These are phyloP conservation scores for Botrytis aclada DNA, from an alignment of 2,329 filamentous ascomycete species.

Conservation along the genomic window DNA sequence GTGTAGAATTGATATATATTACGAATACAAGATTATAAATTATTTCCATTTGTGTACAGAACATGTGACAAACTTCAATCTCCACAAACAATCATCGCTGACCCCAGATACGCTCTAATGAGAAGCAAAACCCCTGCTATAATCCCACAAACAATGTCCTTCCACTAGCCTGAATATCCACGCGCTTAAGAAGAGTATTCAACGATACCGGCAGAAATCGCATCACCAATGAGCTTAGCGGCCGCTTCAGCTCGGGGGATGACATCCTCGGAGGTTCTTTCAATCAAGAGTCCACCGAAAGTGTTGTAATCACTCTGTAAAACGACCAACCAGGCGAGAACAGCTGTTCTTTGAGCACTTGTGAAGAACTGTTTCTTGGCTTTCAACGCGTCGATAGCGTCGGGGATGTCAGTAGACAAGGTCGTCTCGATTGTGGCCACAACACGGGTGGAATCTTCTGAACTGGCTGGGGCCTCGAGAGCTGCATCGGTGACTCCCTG, in stretches of 20 bases:
- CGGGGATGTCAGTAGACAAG: not conserved
- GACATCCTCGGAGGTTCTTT: not conserved
- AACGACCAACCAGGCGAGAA: not conserved
- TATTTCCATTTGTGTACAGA: not conserved
- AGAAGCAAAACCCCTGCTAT: not conserved
- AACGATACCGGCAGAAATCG: not conserved
- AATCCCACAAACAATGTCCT: not conserved
- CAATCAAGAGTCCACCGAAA: not conserved
- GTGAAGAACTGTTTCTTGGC: not conserved
- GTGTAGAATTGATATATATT: not conserved
- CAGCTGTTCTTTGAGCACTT: not conserved
- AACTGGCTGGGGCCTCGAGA: accelerated
- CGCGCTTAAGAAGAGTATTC: not conserved
- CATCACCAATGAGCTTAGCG: not conserved
- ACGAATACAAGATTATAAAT: not conserved
- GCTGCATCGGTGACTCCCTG: not conserved
- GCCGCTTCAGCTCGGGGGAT: not conserved
- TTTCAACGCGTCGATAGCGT: not conserved
- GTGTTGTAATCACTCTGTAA: not conserved
- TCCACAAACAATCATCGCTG: not conserved
- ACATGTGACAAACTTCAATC: not conserved
- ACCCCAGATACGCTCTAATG: not conserved
- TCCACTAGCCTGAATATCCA: not conserved
- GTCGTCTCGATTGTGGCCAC: not conserved
- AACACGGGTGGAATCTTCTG: not conserved